A percentile compares a stretch with the other conserved stretches of the same genome.
Evolutionary conservation across 345 rosid species (phyloP).

Genomic region (Sapria himalayana): DNA sequence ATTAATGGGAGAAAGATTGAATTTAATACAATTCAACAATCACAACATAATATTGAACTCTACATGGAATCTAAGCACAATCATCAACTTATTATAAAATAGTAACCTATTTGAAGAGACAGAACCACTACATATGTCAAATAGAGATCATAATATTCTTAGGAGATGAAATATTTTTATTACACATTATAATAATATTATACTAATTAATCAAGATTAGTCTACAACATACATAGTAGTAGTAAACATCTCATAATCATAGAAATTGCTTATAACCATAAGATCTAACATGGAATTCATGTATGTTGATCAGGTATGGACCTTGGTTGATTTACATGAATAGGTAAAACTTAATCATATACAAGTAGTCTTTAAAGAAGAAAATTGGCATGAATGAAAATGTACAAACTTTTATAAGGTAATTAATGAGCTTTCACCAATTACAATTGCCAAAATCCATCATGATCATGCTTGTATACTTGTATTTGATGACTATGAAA

Average conservation of each 20-base stretch:
- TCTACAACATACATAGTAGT: not conserved
- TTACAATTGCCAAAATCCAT: not conserved
- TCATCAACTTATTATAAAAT: not conserved
- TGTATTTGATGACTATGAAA: not conserved
- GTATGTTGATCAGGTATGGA: not conserved
- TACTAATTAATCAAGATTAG: not conserved
- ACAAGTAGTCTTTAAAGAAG: not conserved
- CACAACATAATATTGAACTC: slow-evolving; percentile 1
- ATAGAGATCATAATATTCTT: not conserved
- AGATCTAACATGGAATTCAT: no score
- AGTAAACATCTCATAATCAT: not conserved
- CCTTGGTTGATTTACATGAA: not conserved
- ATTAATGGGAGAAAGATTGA: not conserved
- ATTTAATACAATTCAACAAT: not conserved
- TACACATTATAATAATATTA: not conserved
- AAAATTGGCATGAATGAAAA: not conserved
- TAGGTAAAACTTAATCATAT: not conserved
- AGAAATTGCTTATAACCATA: not conserved
- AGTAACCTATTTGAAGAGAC: not conserved
- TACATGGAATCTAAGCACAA: not conserved
- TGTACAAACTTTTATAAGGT: not conserved
- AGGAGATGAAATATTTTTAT: not conserved
- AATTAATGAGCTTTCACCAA: not conserved
- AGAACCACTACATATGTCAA: not conserved
- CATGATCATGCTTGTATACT: not conserved